phyloP scores from a whole-genome alignment of 257 asterid species.

The Asclepias syriaca region DNA sequence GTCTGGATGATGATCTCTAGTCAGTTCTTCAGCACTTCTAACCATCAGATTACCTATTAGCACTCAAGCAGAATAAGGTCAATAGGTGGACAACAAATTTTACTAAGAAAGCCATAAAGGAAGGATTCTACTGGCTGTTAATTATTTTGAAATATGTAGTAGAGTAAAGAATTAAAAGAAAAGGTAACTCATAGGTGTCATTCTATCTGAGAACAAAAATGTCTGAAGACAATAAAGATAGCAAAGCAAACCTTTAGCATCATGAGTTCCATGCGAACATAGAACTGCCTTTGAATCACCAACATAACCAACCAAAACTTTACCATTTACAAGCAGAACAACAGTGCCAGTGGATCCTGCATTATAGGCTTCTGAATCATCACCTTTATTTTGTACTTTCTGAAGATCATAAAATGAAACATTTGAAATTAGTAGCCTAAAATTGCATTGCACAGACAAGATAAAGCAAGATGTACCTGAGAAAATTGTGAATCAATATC shows the following conservation, averaged over 20 bases:
- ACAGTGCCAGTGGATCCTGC: conserved; percentile 62
- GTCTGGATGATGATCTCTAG: conserved; percentile 66
- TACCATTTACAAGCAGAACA: conserved; percentile 42
- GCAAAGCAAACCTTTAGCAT: conserved; percentile 33
- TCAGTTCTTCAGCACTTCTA: conserved; percentile 46
- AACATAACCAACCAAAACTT: conserved; percentile 45
- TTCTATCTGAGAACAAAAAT: neutral
- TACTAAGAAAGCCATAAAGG: neutral
- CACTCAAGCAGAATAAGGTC: neutral
- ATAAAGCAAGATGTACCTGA: conserved; percentile 29
- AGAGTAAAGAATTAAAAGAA: neutral
- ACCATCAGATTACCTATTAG: conserved; percentile 23
- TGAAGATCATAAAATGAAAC: conserved; percentile 27
- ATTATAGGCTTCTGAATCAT: conserved; percentile 23
- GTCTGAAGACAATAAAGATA: neutral
- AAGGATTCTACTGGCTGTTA: neutral
- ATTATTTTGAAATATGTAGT: neutral
- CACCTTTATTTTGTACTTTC: conserved; percentile 32
- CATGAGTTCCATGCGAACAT: conserved; percentile 36
- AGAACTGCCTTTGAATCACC: conserved; percentile 78
- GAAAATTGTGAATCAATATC: conserved; percentile 68
- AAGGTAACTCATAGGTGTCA: neutral
- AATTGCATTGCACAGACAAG: conserved; percentile 8
- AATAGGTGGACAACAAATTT: neutral
- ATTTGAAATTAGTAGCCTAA: conserved; percentile 8